These are phyloP conservation scores for Canariomyces notabilis DNA, from an alignment of 2,329 filamentous ascomycete genomes.

Conservation along the genomic window DNA sequence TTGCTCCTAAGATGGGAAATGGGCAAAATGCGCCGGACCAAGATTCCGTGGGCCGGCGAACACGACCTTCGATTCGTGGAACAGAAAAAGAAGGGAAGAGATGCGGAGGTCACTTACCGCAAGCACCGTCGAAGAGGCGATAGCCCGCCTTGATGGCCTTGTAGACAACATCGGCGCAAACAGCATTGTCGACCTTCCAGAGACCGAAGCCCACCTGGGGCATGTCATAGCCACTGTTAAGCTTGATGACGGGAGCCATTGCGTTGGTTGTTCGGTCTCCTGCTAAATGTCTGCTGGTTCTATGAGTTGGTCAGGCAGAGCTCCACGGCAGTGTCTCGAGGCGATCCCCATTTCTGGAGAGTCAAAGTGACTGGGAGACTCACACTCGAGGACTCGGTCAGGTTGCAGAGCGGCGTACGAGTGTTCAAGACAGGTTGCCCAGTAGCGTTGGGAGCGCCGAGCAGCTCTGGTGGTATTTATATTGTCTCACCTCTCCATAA, in stretches of 20 bases:
- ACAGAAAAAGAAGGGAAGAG: neutral
- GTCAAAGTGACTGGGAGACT: neutral
- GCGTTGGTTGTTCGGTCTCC: constrained; percentile 8
- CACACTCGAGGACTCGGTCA: neutral
- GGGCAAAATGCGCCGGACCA: constrained; percentile 9
- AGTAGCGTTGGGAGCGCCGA: constrained; percentile 8
- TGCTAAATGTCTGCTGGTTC: constrained; percentile 3
- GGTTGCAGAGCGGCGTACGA: constrained; percentile 1
- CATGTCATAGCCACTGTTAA: constrained; percentile 64
- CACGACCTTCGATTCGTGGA: neutral
- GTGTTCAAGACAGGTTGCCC: constrained; percentile 12
- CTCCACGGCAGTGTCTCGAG: neutral
- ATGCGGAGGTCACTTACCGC: constrained; percentile 41
- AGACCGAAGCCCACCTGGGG: constrained; percentile 72
- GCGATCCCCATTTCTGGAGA: neutral
- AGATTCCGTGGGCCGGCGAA: neutral
- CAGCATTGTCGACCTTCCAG: constrained; percentile 76
- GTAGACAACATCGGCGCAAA: constrained; percentile 71
- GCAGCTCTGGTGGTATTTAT: constrained; percentile 21
- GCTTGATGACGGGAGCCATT: constrained; percentile 46
- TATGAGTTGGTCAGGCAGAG: constrained; percentile 4
- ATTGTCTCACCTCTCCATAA: constrained; percentile 13
- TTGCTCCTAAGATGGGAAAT: constrained; percentile 4
- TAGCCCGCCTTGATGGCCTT: constrained; percentile 63
- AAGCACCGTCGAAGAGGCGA: constrained; percentile 56